Conservation (phyloP, 495 filamentous ascomycete genomes). For the Antarctomyces pellizariae region DNA sequence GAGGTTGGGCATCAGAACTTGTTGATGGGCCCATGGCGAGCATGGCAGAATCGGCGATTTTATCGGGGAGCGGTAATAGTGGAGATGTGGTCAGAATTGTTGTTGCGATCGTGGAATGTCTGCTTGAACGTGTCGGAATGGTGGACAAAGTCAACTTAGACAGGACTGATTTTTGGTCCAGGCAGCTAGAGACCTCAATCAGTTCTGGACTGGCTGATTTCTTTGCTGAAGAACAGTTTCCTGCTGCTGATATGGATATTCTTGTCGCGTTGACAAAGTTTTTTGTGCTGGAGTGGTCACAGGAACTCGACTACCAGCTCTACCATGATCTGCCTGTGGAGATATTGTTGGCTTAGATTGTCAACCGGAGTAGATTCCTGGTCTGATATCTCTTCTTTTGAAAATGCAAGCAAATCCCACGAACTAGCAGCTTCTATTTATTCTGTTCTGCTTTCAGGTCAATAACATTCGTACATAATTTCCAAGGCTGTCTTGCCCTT, state of each 20-base stretch:
- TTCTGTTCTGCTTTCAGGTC: constrained; percentile 1
- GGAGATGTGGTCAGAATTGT: constrained; percentile 16
- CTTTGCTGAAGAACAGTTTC: too few relatives aligned
- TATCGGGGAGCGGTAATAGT: constrained; percentile 13
- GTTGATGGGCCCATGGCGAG: constrained; percentile 12
- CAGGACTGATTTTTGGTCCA: constrained; percentile 9
- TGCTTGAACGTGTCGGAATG: constrained; percentile 3
- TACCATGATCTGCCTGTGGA: constrained; percentile 16
- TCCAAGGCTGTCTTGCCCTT: background rate
- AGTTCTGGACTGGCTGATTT: background rate
- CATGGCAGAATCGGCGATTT: constrained; percentile 11
- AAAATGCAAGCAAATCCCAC: constrained; percentile 1
- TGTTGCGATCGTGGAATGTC: constrained; percentile 5
- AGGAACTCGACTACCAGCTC: constrained; percentile 18
- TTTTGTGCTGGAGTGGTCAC: constrained; percentile 18
- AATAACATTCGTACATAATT: constrained; percentile 1
- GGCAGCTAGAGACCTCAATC: constrained; percentile 1
- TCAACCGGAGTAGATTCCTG: background rate
- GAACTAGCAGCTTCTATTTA: constrained; percentile 1
- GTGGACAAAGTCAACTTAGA: constrained; percentile 6
- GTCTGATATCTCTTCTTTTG: background rate
- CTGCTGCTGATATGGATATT: constrained; percentile 4
- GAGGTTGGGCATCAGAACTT: constrained; percentile 13
- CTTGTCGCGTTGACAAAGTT: constrained; percentile 16
- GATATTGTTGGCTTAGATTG: constrained; percentile 12